Evolutionary conservation across 2,329 filamentous ascomycete genomes (phyloP), one percentile per base, ranked within the genome.

Genomic region (Cryphonectria carpinicola): DNA sequence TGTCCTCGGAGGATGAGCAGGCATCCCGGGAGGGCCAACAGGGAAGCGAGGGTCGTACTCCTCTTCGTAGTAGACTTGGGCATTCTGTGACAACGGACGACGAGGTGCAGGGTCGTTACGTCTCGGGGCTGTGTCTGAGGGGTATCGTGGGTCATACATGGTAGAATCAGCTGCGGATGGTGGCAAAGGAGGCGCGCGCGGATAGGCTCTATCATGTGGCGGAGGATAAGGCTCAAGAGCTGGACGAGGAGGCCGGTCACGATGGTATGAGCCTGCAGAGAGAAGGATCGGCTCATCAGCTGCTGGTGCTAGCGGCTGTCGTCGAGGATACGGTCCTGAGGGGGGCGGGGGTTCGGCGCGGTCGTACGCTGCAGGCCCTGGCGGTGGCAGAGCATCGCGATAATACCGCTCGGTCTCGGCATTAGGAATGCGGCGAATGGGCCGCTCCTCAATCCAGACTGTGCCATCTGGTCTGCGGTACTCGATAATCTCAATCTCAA

Each of bases 41-140:
- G 81, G 81, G 74, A 80, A 80, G 61, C 80, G 79, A 35, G 83
- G 82, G 67, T 85, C 83, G 66, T 86, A 85, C 72, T 84, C 82
- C 66, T 80, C 76, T 41, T 63, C 58, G 58, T 64, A 68, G 64
- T 78, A 79, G 65, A 72, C 72, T 58, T 71, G 43, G 2, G 74
- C 73, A 5, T 70, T 61, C 4, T 71, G 63, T 28, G 71, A 70
- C 39, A 71, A 39, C 25, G 71, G 60, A 56, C 66, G 70, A 41
- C 65, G 70, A 19, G 66, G 43, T 54, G 62, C 64, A 25, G 58
- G 52, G 17, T 73, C 58, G 7, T 68, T 28, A 6, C 60, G 71
- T 28, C 65, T 70, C 58, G 64, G 64, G n/a, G 66, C 49, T n/a
- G 52, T 49, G 22, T 69, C 63, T 8, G 52, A 68, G 10, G 67